Conservation (phyloP, 2,329 filamentous ascomycete genomes). For the Scedosporium dehoogii region DNA sequence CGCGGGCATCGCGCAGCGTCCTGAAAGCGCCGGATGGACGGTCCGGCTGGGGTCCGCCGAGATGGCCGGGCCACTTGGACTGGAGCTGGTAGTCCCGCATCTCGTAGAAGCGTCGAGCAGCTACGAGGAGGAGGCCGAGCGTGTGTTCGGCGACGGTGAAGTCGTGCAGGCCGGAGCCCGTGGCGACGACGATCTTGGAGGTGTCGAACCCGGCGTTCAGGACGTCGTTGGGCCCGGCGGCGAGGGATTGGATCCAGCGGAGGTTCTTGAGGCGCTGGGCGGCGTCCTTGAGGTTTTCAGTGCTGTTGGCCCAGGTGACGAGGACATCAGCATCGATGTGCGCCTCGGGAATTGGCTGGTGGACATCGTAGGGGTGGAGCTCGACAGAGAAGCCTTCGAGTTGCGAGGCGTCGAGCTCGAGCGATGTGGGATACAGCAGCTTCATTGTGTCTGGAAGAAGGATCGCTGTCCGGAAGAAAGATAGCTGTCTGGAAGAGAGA, state of each 20-base stretch:
- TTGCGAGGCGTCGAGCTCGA: conserved; percentile 42
- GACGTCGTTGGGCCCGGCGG: conserved; percentile 57
- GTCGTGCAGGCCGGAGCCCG: conserved; percentile 55
- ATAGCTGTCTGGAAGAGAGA: too few species aligned
- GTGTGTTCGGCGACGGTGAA: conserved; percentile 56
- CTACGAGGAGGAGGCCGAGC: conserved; percentile 44
- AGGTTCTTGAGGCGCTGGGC: conserved; percentile 44
- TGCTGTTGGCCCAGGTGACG: conserved; percentile 51
- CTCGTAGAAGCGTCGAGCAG: conserved; percentile 48
- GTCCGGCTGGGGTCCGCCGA: conserved; percentile 51
- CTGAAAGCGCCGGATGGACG: conserved; percentile 47
- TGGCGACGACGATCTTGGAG: conserved; percentile 40
- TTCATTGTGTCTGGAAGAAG: conserved; percentile 35
- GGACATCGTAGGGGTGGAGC: conserved; percentile 52
- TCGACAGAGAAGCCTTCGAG: conserved; percentile 49
- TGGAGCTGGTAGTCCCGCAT: conserved; percentile 53
- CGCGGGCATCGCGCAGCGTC: conserved; percentile 46
- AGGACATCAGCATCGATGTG: conserved; percentile 50
- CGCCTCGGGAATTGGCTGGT: conserved; percentile 42
- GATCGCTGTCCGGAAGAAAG: too few species aligned
- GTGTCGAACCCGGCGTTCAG: conserved; percentile 50
- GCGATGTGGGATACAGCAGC: conserved; percentile 56
- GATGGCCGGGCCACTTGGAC: conserved; percentile 48
- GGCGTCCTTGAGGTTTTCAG: conserved; percentile 49
- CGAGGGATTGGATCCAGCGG: conserved; percentile 57